Evolutionary conservation across 495 filamentous ascomycete genomes (phyloP).

Genomic region (Rusavskia elegans): DNA sequence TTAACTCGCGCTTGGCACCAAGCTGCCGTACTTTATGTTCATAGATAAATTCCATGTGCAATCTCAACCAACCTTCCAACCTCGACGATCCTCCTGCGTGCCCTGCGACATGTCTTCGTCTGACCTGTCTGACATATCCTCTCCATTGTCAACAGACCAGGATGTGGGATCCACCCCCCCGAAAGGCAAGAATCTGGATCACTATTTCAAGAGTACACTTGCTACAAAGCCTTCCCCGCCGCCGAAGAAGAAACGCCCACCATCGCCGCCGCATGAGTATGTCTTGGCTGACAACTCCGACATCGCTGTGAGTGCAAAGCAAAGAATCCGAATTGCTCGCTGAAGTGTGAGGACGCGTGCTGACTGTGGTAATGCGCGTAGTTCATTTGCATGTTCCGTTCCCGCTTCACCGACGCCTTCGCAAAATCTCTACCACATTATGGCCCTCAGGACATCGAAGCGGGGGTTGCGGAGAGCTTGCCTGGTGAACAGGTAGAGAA

Average conservation of each 20-base stretch:
- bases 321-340: conserved; percentile 14
- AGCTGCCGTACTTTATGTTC: neutral
- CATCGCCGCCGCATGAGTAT: conserved; percentile 79
- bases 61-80: neutral
- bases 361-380: conserved; percentile 24
- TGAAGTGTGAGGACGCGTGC: conserved; percentile 22
- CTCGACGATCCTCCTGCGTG: neutral
- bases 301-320: conserved; percentile 53
- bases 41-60: neutral
- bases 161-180: conserved; percentile 26
- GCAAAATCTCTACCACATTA: conserved; percentile 73
- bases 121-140: conserved; percentile 42
- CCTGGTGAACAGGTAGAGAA: conserved; percentile 77
- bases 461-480: conserved; percentile 56
- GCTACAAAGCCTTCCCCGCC: conserved; percentile 44
- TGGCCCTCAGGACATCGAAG: conserved; percentile 89
- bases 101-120: conserved; percentile 30
- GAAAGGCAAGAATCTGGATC: conserved; percentile 16
- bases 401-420: conserved; percentile 79
- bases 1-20: neutral
- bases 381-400: conserved; percentile 97
- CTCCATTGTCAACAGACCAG: conserved; percentile 39
- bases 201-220: conserved; percentile 21
- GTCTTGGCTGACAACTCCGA: conserved; percentile 75
- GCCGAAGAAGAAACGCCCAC: conserved; percentile 51